Base-by-base conservation (phyloP, 2,329 filamentous ascomycete species). In the Albifimbria verrucaria region DNA sequence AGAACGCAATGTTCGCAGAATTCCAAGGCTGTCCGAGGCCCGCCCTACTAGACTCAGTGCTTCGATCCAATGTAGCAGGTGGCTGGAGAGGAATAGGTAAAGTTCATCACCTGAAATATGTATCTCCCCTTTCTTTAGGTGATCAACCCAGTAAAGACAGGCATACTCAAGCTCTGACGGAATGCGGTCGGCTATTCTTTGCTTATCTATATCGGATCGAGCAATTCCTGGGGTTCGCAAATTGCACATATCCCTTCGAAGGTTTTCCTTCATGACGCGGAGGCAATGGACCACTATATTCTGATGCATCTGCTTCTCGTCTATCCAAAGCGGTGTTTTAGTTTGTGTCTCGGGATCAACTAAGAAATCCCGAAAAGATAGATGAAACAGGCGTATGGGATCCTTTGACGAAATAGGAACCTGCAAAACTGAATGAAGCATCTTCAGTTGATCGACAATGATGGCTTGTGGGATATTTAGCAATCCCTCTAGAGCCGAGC, bases 1-100 rank as follows among this genome's bases (percentile, higher is more conserved):
- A 12, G 10, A 22, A 22, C 21, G 3, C 23, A 22, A 20, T 4
- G 12, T n/a, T n/a, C n/a, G n/a, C n/a, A n/a, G n/a, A n/a, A n/a
- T n/a, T n/a, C n/a, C n/a, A n/a, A n/a, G n/a, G n/a, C n/a, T n/a
- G n/a, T n/a, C n/a, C n/a, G n/a, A n/a, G n/a, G n/a, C n/a, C n/a
- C n/a, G n/a, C n/a, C 60, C 59, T 32, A 72, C 52, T 20, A 70
- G 58, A 50, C 65, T 66, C 17, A 74, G 55, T 17, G 65, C 69
- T 56, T 75, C 70, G 15, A 45, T 21, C 43, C 43, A 45, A 22
- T 45, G 21, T 23, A 45, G 43, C 43, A 45, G 43, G 43, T 45
- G 43, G 43, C 43, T 45, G n/a, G 43, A 45, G 43, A 45, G 43
- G 20, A 45, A 45, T 7, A 45, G 20, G 43, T 45, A 17, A 45